Evolutionary conservation across 805 yeast species (phyloP).

Genomic region (Candida hungchunana): DNA sequence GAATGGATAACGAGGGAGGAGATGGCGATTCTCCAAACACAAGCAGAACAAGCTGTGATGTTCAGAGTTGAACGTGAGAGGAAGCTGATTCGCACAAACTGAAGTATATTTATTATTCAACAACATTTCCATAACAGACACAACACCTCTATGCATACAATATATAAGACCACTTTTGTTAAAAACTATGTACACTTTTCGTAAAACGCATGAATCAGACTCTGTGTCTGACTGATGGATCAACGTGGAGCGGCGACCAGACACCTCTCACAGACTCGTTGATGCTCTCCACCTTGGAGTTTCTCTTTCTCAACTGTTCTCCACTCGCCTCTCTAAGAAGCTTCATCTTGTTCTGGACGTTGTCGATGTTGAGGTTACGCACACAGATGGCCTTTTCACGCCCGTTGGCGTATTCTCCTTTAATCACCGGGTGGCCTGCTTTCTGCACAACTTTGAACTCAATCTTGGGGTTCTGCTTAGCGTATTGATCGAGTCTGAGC

Average conservation of each 20-base stretch:
- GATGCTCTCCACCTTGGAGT: conserved; percentile 74
- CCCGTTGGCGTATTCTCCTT: conserved; percentile 49
- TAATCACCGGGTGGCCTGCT: conserved; percentile 79
- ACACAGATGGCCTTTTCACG: conserved; percentile 64
- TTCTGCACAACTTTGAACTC: conserved; percentile 67
- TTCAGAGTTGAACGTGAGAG: conserved; percentile 26
- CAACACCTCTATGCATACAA: neutral
- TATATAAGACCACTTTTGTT: neutral
- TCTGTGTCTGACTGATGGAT: conserved; percentile 44
- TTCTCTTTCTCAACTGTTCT: conserved; percentile 48
- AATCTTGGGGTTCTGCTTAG: conserved; percentile 57
- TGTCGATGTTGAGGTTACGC: conserved; percentile 59
- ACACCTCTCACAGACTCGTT: conserved; percentile 90
- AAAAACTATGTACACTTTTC: too few species aligned
- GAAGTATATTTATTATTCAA: neutral
- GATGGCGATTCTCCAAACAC: conserved; percentile 10
- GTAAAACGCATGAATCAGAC: conserved; percentile 6
- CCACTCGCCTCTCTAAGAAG: conserved; percentile 71
- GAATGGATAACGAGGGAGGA: conserved; percentile 21
- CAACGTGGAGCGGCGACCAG: conserved; percentile 94
- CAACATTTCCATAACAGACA: neutral
- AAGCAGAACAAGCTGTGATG: conserved; percentile 26
- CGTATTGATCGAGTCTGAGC: conserved; percentile 48
- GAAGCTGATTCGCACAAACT: conserved; percentile 12
- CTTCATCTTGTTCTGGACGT: conserved; percentile 60